Evolutionary conservation across 2,329 filamentous ascomycete species (phyloP).

Genomic region (Cladophialophora chaetospira): DNA sequence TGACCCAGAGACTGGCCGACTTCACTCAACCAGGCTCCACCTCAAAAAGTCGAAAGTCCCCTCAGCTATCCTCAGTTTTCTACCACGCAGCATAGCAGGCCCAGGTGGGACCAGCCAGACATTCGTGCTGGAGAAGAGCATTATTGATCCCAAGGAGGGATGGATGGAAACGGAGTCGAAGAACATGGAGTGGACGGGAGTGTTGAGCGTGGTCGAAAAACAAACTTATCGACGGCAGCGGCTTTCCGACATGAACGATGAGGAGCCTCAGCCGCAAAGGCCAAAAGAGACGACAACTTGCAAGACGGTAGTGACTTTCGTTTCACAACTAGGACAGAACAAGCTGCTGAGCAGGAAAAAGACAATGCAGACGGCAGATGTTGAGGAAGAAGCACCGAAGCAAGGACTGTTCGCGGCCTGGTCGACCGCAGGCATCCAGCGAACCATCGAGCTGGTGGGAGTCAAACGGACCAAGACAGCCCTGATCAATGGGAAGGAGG

Average conservation of each 20-base stretch:
- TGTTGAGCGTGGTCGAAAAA: slow-evolving; percentile 64
- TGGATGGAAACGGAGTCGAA: slow-evolving; percentile 67
- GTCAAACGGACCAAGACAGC: slow-evolving; percentile 62
- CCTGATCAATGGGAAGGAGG: slow-evolving; percentile 64
- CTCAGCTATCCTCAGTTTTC: slow-evolving; percentile 60
- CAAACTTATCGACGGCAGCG: slow-evolving; percentile 57
- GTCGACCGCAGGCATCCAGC: slow-evolving; percentile 61
- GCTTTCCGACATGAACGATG: slow-evolving; percentile 10
- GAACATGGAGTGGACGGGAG: slow-evolving; percentile 68
- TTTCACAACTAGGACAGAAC: slow-evolving; percentile 62
- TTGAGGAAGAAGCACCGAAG: slow-evolving; percentile 56
- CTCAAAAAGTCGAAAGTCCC: slow-evolving; percentile 66
- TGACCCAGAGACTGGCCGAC: slow-evolving; percentile 60
- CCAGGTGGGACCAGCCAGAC: slow-evolving; percentile 60
- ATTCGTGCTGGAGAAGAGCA: slow-evolving; percentile 64
- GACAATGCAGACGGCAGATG: slow-evolving; percentile 38
- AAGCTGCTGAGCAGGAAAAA: slow-evolving; percentile 51
- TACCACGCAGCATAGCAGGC: slow-evolving; percentile 62
- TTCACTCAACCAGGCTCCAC: slow-evolving; percentile 64
- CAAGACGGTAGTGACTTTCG: slow-evolving; percentile 62
- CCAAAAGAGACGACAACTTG: slow-evolving; percentile 56
- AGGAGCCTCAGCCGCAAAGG: slow-evolving; percentile 20
- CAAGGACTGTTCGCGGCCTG: slow-evolving; percentile 61
- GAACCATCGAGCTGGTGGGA: slow-evolving; percentile 65
- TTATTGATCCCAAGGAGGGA: slow-evolving; percentile 63